Base-by-base conservation (phyloP, 2,329 filamentous ascomycete genomes). In the Colletotrichum abscissum region DNA sequence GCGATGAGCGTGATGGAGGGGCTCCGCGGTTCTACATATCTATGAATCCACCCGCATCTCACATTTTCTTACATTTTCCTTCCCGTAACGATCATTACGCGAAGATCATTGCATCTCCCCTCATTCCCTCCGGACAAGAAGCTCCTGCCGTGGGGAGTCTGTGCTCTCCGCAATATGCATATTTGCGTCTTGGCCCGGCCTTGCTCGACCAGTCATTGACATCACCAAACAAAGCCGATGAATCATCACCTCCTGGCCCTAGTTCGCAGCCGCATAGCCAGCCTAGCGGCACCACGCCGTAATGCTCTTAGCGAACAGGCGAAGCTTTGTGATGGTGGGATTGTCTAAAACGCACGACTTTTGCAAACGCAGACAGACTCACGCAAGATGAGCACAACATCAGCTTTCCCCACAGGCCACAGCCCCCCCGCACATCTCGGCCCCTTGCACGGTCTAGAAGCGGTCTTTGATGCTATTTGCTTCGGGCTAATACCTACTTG, bases 191-290 rank as follows among this genome's bases (percentile, higher is more conserved):
- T 56, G 58, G 35, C 46, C n/a, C 38, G 62, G 24, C 22, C 24
- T 42, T 24, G 26, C 42, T 24, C 56, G 30, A 19, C 28, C 19
- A 22, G 66, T 65, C 67, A 46, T 71, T 73, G 71, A 73, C 71
- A 71, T 73, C 71, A 73, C 54, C 54, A 70, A 62, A 38, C 28
- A 7, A 26, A 6, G 49, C 19, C 67, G 56, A 73, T 73, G 71
- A 73, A 66, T 73, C 71, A 73, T 69, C 71, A 71, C 28, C 38
- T 19, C 16, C 11, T 54, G 6, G 33, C 33, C 52, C 19, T 58
- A n/a, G 8, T 19, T 28, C 1, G n/a, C 0, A 30, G 30, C 33
- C 52, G 63, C 63, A 56, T 57, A 1, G 6, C 16, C 19, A 42
- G 16, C 14, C 38, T 19, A 57, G 42, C 49, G 19, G 28, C 52